Conservation (phyloP, 257 asterid species). For the Sherardia arvensis region DNA sequence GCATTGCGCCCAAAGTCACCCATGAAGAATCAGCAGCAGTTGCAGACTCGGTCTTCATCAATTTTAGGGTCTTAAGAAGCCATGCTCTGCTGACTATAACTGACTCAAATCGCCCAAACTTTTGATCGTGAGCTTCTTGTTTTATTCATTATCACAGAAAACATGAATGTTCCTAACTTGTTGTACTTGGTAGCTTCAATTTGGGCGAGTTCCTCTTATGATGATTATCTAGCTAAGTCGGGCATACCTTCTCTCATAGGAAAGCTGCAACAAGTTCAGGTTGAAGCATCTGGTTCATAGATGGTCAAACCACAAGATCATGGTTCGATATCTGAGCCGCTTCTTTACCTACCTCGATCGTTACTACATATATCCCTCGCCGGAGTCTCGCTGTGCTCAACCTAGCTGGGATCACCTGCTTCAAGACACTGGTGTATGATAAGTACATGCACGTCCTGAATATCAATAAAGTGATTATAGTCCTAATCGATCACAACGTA, state of each 20-base stretch:
- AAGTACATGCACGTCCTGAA: too few species aligned
- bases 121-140: too few species aligned
- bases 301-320: conserved; percentile 57
- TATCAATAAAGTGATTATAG: conserved; percentile 52
- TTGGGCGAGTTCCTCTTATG: too few species aligned
- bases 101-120: too few species aligned
- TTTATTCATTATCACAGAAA: too few species aligned
- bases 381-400: conserved; percentile 86
- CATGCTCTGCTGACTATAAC: too few species aligned
- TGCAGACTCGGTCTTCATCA: conserved; percentile 57
- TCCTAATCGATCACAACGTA: conserved; percentile 90
- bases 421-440: conserved; percentile 79
- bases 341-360: conserved; percentile 87
- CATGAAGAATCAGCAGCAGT: conserved; percentile 89
- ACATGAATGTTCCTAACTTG: too few species aligned
- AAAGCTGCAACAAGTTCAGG: conserved; percentile 81
- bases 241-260: conserved; percentile 63
- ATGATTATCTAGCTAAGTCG: conserved; percentile 48
- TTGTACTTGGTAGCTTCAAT: too few species aligned
- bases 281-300: conserved; percentile 51
- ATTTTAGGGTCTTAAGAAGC: too few species aligned
- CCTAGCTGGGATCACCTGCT: conserved; percentile 82
- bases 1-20: conserved; percentile 95
- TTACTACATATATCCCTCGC: conserved; percentile 75
- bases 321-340: conserved; percentile 95